These are phyloP conservation scores for Annona squamosa DNA, from an alignment of 164 flowering plant genomes.

Conservation along the genomic window DNA sequence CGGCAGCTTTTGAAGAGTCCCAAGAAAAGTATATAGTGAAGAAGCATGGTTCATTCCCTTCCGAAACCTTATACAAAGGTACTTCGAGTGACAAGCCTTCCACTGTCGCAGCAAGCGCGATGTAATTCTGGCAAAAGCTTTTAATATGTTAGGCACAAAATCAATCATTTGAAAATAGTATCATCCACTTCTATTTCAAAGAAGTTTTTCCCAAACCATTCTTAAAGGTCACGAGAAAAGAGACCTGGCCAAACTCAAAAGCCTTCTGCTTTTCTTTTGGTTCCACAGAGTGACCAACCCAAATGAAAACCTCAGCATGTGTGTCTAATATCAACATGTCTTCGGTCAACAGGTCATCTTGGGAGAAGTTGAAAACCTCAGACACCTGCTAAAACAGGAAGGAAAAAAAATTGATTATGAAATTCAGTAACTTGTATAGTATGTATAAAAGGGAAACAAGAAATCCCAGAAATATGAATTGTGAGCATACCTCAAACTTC, in stretches of 20 bases:
- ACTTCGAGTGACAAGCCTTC: constrained; percentile 77
- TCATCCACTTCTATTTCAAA: not conserved
- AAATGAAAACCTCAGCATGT: constrained; percentile 92
- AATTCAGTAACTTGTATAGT: not conserved
- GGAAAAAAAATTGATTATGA: not conserved
- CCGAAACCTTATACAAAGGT: constrained; percentile 85
- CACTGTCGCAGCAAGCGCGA: constrained; percentile 63
- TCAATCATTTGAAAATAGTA: not conserved
- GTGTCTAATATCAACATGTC: constrained; percentile 90
- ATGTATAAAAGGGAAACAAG: not conserved
- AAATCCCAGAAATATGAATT: constrained; percentile 1
- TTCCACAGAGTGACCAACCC: constrained; percentile 93
- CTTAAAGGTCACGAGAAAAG: not conserved
- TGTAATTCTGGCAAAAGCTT: constrained; percentile 56
- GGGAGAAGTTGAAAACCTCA: constrained; percentile 86
- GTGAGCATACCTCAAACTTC: constrained; percentile 75
- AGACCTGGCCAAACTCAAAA: constrained; percentile 91
- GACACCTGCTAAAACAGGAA: constrained; percentile 46
- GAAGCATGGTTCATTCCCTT: constrained; percentile 98
- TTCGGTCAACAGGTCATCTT: constrained; percentile 96
- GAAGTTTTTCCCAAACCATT: not conserved
- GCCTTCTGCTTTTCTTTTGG: constrained; percentile 81
- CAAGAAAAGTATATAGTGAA: constrained; percentile 91
- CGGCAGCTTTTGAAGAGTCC: constrained; percentile 86
- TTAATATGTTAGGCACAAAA: constrained; percentile 6